Evolutionary conservation across 306 rosid genomes (phyloP), one percentile per base, ranked within the genome.

Genomic region (Spatholobus suberectus): DNA sequence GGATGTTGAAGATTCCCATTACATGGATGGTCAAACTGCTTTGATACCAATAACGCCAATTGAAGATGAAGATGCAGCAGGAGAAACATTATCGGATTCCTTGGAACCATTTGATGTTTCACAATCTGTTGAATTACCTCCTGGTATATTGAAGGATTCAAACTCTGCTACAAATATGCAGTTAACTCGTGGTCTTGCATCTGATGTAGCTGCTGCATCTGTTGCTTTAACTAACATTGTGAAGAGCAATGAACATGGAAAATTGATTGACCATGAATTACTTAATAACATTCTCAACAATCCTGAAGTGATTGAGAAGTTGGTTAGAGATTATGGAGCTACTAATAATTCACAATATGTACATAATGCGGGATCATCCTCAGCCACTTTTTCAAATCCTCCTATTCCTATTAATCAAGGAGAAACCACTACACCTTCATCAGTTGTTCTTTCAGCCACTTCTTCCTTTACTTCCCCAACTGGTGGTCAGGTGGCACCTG

Each of bases 21-120:
- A 13, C 27, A 84, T 68, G 40, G 92, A 87, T 52, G 86, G 4
- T 66, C 87, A 69, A 63, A 70, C 88, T 79, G 81, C 81, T 81
- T 51, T 88, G 47, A 91, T 94, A 86, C 98, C 98, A 59, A 90
- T 94, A 59, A 94, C 97, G 2, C 89, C 98, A 2, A 58, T 92
- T 47, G 98, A 94, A 87, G 98, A 94, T 18, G 98, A 93, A 88
- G 98, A 94, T 84, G 87, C 44, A 9, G 77, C 86, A 29, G 43
- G 78, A 3, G 93, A 86, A 51, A 44, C 82, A 72, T 80, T 57
- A 17, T 71, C 86, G 12, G 87, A 82, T 75, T 81, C 87, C 41
- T 18, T 73, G 40, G 55, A 55, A 47, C 75, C 84, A 2, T 81
- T 40, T 47, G 32, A 77, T 24, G 81, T 55, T 85, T 63, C 88